Base-by-base conservation (phyloP, 2,329 filamentous ascomycete genomes). In the Alternaria sp. region DNA sequence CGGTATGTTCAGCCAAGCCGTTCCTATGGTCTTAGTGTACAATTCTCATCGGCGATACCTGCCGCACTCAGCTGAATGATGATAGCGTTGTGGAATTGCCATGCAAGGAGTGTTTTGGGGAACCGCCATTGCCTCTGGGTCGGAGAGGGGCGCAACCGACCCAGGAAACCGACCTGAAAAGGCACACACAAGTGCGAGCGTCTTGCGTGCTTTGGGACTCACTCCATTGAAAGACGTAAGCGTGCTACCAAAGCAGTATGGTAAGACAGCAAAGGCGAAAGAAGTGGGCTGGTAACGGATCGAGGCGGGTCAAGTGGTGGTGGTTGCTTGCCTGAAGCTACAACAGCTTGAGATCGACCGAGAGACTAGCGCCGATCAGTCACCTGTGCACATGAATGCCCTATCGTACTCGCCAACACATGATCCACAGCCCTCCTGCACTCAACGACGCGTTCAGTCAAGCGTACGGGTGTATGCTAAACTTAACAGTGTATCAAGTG, bases 331-430 rank as follows among this genome's bases (percentile, higher is more conserved):
- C 40, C 40, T 51, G 46, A 26, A 57, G 59, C 59, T 57, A 61
- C 28, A 51, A 51, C 49, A 52, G 25, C 43, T 32, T 47, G 26
- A 13, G 50, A 54, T 59, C 50, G 45, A 54, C 50, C 49, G 50
- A 17, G 40, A 43, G 23, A 47, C 52, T 67, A 67, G 64, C 58
- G 62, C 40, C 56, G 26, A 49, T 57, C 52, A 45, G 54, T 51
- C 56, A 43, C 58, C 49, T 60, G 36, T 23, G 23, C 58, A 58
- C 47, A 47, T 43, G 54, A 40, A 40, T 51, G 46, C 36, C 47
- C 28, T 46, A 58, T 52, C 57, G 50, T 32, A 52, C 54, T 52
- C 47, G 44, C 43, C 49, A 40, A 57, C 54, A 45, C 11, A 36
- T 47, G 36, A 52, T 40, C 19, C 59, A 64, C 57, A 28, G 21